Percentiles rank a stretch among this genome's conserved stretches.
These are phyloP conservation scores for Brassica cretica DNA, from an alignment of 345 rosid species.

Conservation along the genomic window DNA sequence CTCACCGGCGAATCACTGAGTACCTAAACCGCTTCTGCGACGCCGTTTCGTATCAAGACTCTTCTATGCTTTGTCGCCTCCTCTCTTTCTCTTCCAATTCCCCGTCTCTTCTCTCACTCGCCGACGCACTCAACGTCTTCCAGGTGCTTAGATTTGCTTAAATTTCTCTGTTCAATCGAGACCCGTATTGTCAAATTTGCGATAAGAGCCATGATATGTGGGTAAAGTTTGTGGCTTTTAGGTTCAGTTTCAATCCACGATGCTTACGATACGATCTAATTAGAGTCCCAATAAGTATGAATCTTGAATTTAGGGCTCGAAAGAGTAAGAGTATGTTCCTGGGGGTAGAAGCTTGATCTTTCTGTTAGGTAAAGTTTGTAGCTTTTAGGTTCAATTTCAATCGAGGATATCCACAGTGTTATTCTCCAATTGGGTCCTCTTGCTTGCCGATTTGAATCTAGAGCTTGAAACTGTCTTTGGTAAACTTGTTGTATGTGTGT, in stretches of 20 bases:
- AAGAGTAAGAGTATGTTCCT: neutral
- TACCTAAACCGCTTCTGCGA: conserved; percentile 74
- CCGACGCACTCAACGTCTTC: conserved; percentile 78
- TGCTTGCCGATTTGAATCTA: no score
- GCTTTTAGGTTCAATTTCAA: conserved; percentile 18
- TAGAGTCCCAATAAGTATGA: neutral
- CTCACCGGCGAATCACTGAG: conserved; percentile 80
- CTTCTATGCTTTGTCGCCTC: conserved; percentile 60
- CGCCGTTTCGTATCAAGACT: conserved; percentile 72
- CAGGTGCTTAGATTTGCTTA: conserved; percentile 38
- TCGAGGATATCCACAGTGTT: neutral
- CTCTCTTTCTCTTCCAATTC: conserved; percentile 73
- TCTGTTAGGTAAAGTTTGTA: conserved; percentile 7
- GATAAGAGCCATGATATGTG: neutral
- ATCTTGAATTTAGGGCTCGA: conserved; percentile 11
- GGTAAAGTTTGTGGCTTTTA: conserved; percentile 15
- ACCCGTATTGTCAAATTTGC: conserved; percentile 23
- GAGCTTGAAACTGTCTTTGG: neutral
- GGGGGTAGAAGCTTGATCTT: neutral
- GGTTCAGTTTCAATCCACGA: conserved; percentile 13
- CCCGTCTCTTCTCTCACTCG: conserved; percentile 61
- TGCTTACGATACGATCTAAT: conserved; percentile 6
- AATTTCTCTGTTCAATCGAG: neutral
- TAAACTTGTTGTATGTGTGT: neutral
- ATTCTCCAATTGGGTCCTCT: neutral